These are phyloP conservation scores for Psidium guajava DNA, from an alignment of 345 rosid species.

Conservation along the genomic window DNA sequence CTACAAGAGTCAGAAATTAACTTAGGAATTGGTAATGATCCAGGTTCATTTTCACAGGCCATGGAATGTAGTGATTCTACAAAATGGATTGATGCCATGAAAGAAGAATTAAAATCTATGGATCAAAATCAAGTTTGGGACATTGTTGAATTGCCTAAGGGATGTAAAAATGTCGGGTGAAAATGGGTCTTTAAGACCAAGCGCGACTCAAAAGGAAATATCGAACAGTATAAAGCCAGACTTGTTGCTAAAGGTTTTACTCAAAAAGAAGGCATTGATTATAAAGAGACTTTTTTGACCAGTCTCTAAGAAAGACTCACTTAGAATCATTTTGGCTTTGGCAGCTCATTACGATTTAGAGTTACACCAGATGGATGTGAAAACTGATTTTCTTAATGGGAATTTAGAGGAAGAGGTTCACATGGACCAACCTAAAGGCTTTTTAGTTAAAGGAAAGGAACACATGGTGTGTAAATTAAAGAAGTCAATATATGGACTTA, in stretches of 20 bases:
- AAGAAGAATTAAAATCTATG: conserved; percentile 1
- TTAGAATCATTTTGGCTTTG: background rate
- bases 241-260: too few relatives aligned
- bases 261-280: too few relatives aligned
- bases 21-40: too few relatives aligned
- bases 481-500: too few relatives aligned
- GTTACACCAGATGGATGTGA: background rate
- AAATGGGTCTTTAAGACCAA: background rate
- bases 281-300: background rate
- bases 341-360: background rate
- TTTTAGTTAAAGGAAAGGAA: too few relatives aligned
- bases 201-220: too few relatives aligned
- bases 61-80: background rate
- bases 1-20: too few relatives aligned
- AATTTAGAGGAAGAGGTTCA: too few relatives aligned
- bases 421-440: too few relatives aligned
- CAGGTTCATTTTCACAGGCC: background rate
- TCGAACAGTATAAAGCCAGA: too few relatives aligned
- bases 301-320: background rate
- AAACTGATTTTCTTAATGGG: background rate
- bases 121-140: background rate
- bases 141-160: background rate
- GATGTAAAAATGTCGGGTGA: background rate
- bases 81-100: background rate
- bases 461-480: too few relatives aligned